A percentile compares a stretch with the other conserved stretches of the same genome.
These are phyloP conservation scores for Ophiostoma sp. DNA, from an alignment of 2,329 filamentous ascomycete genomes.

Conservation along the genomic window DNA sequence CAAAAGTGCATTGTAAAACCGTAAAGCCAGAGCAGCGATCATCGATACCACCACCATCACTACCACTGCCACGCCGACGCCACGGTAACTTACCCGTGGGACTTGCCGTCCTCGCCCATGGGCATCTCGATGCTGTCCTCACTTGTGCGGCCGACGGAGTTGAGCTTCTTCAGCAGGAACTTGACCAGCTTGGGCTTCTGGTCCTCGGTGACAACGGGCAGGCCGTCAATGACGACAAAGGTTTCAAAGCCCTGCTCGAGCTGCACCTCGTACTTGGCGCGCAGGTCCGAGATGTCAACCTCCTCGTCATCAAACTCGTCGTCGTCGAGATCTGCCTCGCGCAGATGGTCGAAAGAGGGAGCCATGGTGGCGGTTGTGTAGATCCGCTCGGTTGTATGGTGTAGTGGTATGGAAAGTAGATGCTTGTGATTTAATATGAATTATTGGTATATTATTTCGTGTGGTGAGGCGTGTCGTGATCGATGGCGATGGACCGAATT, in stretches of 20 bases:
- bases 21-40: not conserved
- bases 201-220: constrained; percentile 82
- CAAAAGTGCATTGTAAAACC: not conserved
- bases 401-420: not conserved
- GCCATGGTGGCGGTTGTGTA: constrained; percentile 61
- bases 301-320: constrained; percentile 88
- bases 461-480: constrained; percentile 24
- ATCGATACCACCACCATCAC: not conserved
- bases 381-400: not conserved
- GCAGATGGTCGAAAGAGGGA: constrained; percentile 85
- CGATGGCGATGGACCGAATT: not conserved
- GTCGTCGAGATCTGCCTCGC: constrained; percentile 79
- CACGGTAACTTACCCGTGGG: constrained; percentile 61
- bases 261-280: constrained; percentile 91
- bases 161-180: constrained; percentile 91
- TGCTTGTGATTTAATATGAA: not conserved
- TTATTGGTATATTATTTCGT: not conserved
- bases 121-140: constrained; percentile 94
- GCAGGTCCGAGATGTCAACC: constrained; percentile 89
- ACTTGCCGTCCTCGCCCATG: constrained; percentile 77
- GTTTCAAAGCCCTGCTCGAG: constrained; percentile 93
- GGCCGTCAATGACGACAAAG: constrained; percentile 92
- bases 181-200: constrained; percentile 93
- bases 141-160: constrained; percentile 72
- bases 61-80: not conserved